phyloP scores from a whole-genome alignment of 1,284 basidiomycete species.

The Hortiboletus rubellus region DNA sequence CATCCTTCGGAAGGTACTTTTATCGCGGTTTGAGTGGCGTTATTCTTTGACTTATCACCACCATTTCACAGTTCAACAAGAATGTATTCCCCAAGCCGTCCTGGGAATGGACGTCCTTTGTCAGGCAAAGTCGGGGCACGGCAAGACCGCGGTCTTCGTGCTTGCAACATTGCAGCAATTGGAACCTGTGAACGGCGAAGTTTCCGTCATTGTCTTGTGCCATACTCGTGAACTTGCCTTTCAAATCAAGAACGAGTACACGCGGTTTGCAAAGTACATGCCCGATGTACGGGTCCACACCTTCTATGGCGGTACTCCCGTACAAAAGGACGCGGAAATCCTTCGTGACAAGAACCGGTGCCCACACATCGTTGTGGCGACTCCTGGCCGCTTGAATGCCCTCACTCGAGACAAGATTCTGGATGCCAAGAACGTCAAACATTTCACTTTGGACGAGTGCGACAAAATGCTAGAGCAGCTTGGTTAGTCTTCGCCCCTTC shows the following conservation, averaged over 20 bases:
- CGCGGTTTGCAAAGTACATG: slow-evolving; percentile 99
- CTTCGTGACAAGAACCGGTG: slow-evolving; percentile 97
- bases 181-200: slow-evolving; percentile 97
- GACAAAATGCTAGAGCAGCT: slow-evolving; percentile 99
- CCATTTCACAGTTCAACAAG: slow-evolving; percentile 85
- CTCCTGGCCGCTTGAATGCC: slow-evolving; percentile 93
- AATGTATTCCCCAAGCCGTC: slow-evolving; percentile 99
- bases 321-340: slow-evolving; percentile 91
- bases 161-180: slow-evolving; percentile 97
- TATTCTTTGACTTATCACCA: background rate
- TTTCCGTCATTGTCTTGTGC: slow-evolving; percentile 96
- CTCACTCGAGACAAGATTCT: slow-evolving; percentile 91
- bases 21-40: background rate
- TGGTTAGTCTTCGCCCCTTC: slow-evolving; percentile 82
- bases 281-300: slow-evolving; percentile 97
- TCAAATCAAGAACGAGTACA: slow-evolving; percentile 99
- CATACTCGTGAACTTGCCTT: slow-evolving; percentile 99
- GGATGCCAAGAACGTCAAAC: slow-evolving; percentile 93
- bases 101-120: slow-evolving; percentile 99
- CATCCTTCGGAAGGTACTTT: slow-evolving; percentile 96
- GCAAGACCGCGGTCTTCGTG: slow-evolving; percentile 99
- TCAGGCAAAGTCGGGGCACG: slow-evolving; percentile 99
- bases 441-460: slow-evolving; percentile 99
- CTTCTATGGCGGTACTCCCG: slow-evolving; percentile 97
- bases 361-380: slow-evolving; percentile 98